Evolutionary conservation across 2,329 filamentous ascomycete species (phyloP).

Genomic region (Hymenoscyphus fructigenus): DNA sequence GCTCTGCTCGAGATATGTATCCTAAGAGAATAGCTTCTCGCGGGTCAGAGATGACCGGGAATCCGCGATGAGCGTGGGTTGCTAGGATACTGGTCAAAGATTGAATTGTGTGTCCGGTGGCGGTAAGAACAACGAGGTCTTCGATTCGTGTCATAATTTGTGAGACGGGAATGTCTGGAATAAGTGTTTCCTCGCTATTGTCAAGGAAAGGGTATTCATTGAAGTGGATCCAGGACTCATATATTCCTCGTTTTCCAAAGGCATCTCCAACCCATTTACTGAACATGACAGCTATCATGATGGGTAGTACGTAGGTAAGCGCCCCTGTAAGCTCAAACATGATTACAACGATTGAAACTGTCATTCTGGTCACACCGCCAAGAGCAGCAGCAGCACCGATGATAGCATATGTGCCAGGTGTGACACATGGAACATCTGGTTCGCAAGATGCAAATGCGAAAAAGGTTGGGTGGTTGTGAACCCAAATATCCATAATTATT

Average conservation of each 20-base stretch:
- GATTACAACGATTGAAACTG: constrained; percentile 96
- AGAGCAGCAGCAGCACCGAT: constrained; percentile 94
- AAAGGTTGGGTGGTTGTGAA: constrained; percentile 72
- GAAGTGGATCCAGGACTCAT: constrained; percentile 96
- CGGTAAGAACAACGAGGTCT: constrained; percentile 83
- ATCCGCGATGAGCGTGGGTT: constrained; percentile 79
- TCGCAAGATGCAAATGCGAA: constrained; percentile 79
- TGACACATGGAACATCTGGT: constrained; percentile 84
- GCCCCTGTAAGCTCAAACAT: constrained; percentile 99
- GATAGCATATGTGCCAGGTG: constrained; percentile 93
- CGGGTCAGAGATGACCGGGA: constrained; percentile 81
- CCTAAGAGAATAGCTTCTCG: constrained; percentile 79
- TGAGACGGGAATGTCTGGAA: constrained; percentile 81
- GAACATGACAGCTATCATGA: constrained; percentile 98
- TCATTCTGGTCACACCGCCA: constrained; percentile 91
- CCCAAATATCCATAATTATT: constrained; percentile 86
- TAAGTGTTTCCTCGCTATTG: constrained; percentile 74
- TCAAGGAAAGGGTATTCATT: constrained; percentile 95
- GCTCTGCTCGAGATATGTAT: constrained; percentile 90
- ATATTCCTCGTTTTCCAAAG: constrained; percentile 89
- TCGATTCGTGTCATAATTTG: constrained; percentile 92
- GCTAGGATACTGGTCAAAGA: constrained; percentile 70
- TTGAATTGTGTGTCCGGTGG: constrained; percentile 82
- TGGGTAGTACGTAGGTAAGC: constrained; percentile 92
- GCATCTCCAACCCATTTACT: constrained; percentile 98